phyloP scores from a whole-genome alignment of 768 basidiomycete species.

The Phlebiopsis flavidoalba region DNA sequence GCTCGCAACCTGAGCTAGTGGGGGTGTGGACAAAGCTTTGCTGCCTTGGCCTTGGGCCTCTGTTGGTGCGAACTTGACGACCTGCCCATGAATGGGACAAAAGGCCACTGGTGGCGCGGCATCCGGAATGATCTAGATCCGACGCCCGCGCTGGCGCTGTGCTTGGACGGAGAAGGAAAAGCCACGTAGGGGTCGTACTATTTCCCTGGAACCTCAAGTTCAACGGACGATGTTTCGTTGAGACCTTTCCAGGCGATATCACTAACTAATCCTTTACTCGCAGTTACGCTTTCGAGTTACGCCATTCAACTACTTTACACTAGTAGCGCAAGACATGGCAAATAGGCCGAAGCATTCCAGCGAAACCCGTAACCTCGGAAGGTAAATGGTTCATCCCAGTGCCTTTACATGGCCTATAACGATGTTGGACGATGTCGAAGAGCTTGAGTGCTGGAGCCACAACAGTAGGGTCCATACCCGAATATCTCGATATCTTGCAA shows the following conservation, averaged over 20 bases:
- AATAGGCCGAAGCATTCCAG: conserved; percentile 55
- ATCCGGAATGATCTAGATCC: neutral
- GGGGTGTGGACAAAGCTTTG: neutral
- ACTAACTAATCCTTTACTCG: neutral
- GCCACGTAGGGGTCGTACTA: neutral
- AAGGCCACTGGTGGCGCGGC: neutral
- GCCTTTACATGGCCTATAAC: neutral
- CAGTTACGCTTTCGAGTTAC: neutral
- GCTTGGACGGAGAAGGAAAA: neutral
- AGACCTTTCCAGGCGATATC: neutral
- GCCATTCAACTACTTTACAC: too few relatives aligned
- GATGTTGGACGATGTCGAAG: neutral
- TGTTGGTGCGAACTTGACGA: neutral
- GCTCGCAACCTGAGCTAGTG: neutral
- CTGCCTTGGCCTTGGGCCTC: neutral
- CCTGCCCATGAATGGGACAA: neutral
- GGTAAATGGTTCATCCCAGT: conserved; percentile 34
- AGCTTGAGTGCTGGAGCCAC: conserved; percentile 1
- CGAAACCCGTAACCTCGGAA: conserved; percentile 72
- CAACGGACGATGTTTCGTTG: neutral
- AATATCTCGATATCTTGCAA: conserved; percentile 20
- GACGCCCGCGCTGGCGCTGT: neutral
- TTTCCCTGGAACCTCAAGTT: neutral
- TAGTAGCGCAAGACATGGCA: conserved; percentile 40
- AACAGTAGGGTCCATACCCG: neutral